phyloP scores from a whole-genome alignment of 148 eudicot species.

The Drosera capensis region DNA sequence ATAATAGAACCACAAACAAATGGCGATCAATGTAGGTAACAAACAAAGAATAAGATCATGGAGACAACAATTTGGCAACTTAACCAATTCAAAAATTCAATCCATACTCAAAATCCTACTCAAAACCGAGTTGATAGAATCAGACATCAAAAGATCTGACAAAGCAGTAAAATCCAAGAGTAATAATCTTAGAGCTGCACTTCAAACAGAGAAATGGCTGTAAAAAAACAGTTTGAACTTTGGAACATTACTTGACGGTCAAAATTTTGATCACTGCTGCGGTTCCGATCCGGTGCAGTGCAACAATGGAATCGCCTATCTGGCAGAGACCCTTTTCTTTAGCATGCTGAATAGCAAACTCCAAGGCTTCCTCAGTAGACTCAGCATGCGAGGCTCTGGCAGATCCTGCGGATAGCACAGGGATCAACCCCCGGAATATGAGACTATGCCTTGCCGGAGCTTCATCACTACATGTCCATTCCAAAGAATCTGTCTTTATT shows the following conservation, averaged over 20 bases:
- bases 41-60: too few species aligned
- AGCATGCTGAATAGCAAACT: slow-evolving; percentile 2
- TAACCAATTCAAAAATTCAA: too few species aligned
- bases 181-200: too few species aligned
- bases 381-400: slow-evolving; percentile 1
- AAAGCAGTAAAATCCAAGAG: too few species aligned
- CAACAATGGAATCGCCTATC: neutral
- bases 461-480: slow-evolving; percentile 4
- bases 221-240: too few species aligned
- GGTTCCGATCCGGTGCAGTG: slow-evolving; percentile 4
- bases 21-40: too few species aligned
- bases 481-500: neutral
- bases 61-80: too few species aligned
- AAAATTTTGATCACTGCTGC: slow-evolving; percentile 3
- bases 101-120: too few species aligned
- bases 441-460: slow-evolving; percentile 8
- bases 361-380: slow-evolving; percentile 3
- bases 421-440: slow-evolving; percentile 5
- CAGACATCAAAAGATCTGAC: too few species aligned
- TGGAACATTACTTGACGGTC: neutral
- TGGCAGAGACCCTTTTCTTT: slow-evolving; percentile 5
- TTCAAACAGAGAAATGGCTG: too few species aligned
- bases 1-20: too few species aligned
- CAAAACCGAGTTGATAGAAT: too few species aligned
- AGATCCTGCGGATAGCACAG: slow-evolving; percentile 1